These are phyloP conservation scores for Hortiboletus rubellus DNA, from an alignment of 1,284 basidiomycete genomes.

Conservation along the genomic window DNA sequence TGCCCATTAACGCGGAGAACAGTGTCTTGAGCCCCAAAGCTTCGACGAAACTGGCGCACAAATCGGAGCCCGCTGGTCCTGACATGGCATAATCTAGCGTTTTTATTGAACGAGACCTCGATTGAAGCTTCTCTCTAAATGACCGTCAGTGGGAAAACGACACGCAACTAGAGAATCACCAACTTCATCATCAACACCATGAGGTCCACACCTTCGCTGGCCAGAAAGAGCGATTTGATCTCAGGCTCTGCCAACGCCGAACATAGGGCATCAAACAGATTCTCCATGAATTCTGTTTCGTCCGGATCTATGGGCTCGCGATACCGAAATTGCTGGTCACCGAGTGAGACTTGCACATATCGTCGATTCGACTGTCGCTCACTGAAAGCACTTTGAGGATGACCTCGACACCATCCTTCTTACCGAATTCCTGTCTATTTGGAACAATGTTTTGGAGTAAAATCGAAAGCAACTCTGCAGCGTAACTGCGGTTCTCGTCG, in stretches of 20 bases:
- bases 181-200: constrained; percentile 97
- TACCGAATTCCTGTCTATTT: constrained; percentile 66
- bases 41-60: constrained; percentile 89
- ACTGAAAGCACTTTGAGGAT: constrained; percentile 82
- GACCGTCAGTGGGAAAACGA: constrained; percentile 12
- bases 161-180: constrained; percentile 26
- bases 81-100: constrained; percentile 91
- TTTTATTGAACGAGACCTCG: constrained; percentile 84
- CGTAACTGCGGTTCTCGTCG: constrained; percentile 86
- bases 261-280: constrained; percentile 88
- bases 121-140: constrained; percentile 76
- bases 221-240: constrained; percentile 80
- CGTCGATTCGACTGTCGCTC: constrained; percentile 34
- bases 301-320: constrained; percentile 83
- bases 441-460: constrained; percentile 72
- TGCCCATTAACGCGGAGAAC: constrained; percentile 92
- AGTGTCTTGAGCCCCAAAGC: constrained; percentile 85
- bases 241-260: constrained; percentile 74
- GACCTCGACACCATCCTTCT: constrained; percentile 77
- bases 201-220: constrained; percentile 93
- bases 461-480: constrained; percentile 88
- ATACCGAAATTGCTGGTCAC: constrained; percentile 76
- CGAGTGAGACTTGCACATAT: constrained; percentile 18
- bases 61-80: constrained; percentile 66
- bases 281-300: constrained; percentile 97